Base-by-base conservation (phyloP, 352 stramenopile species). In the Phytophthora multivora region DNA sequence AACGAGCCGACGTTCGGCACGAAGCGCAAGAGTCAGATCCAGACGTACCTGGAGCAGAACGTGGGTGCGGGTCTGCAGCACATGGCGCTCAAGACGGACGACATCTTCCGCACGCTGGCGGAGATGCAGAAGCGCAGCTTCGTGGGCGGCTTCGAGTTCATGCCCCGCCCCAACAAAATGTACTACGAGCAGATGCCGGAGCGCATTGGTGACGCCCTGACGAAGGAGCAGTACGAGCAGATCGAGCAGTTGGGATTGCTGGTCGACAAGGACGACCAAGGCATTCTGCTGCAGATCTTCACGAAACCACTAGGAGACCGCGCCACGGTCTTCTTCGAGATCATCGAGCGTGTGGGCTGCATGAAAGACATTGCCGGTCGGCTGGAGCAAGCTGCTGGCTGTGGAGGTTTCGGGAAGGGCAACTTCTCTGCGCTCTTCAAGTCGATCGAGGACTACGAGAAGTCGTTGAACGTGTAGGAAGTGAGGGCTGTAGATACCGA, bases 21-120 rank as follows among this genome's bases (percentile, higher is more conserved):
- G 10, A 95, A 91, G 72, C 81, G 91, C 53, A 98, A 98, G 77
- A 96, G 80, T 62, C 93, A 98, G 74, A 98, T 98, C 63, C 92
- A 98, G 73, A 98, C 94, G 7, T 99, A 97, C 69, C 58, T 99
- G 8, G 91, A 98, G 77, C 91, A 98, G 71, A 98, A 99, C 69
- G 89, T 97, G 31, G 96, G 96, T 23, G 55, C 91, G 4, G 96
- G 96, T 26, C 75, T 99, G 36, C 96, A 99, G 82, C 95, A 99
- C 82, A 93, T 99, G 71, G 96, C 96, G n/a, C 80, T 98, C 48
- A 98, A 98, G 72, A 98, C 95, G 2, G 71, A 96, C 69, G 95
- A 99, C 73, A 98, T 99, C 59, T 98, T 99, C 71, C 66, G 85
- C 19, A 98, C 96, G 12, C 74, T 98, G 51, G 72, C 59, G 56